Percentiles rank a stretch among this genome's conserved stretches.
Evolutionary conservation across 306 rosid species (phyloP).

Genomic region (Lithocarpus polystachyus): DNA sequence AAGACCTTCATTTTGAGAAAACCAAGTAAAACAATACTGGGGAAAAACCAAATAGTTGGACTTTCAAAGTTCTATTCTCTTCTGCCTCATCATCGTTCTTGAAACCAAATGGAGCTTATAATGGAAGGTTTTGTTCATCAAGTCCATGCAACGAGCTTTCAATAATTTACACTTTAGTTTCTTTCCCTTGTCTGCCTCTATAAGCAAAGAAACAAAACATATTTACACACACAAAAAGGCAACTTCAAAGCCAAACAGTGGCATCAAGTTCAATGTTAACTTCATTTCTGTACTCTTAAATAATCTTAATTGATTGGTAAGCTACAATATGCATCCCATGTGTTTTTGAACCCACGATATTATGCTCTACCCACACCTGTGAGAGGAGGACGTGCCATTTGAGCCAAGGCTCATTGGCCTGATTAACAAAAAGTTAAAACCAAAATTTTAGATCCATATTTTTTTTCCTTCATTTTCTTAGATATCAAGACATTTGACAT

Average conservation of each 20-base stretch:
- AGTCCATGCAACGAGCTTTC: background rate
- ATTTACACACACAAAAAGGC: background rate
- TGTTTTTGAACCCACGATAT: no score
- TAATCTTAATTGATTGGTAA: no score
- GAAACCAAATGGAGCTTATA: background rate
- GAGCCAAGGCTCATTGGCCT: no score
- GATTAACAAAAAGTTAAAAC: no score
- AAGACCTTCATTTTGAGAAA: background rate
- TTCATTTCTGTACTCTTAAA: no score
- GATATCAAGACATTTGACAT: background rate
- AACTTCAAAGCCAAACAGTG: conserved; percentile 4
- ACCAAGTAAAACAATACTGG: background rate
- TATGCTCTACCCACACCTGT: no score
- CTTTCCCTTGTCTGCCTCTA: background rate
- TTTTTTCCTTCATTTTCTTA: background rate
- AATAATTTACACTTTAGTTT: background rate
- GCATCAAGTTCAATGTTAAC: background rate
- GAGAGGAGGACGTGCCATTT: no score
- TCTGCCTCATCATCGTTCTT: background rate
- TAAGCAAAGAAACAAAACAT: background rate
- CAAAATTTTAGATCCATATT: no score
- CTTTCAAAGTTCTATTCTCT: background rate
- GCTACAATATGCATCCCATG: no score
- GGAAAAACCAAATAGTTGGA: conserved; percentile 14
- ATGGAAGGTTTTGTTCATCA: background rate